Evolutionary conservation across 345 rosid genomes (phyloP), one percentile per base, ranked within the genome.

Genomic region (Citrus reticulata): DNA sequence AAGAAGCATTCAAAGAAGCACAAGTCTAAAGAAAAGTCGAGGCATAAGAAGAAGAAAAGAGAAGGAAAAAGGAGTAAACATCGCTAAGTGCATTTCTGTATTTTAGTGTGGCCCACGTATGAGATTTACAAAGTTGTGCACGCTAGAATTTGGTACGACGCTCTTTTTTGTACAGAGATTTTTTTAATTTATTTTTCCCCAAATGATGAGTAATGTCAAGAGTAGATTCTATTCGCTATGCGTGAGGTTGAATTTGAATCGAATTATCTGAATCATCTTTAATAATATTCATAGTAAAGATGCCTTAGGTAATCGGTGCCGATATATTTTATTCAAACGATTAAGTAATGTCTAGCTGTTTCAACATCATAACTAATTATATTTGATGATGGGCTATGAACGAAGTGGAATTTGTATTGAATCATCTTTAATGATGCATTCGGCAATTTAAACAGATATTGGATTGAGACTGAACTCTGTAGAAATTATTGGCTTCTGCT

Each of bases 1-100:
- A 82, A 83, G 84, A 84, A 85, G 81, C 89, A 69, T 75, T 83
- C 86, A 27, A 80, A 74, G 82, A 92, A 86, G 77, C 90, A 87
- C 81, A 86, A 84, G 61, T 77, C 82, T 7, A 82, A 86, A 82
- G 88, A 81, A 39, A 88, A 81, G 81, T 76, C 85, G 7, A 81
- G 77, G 61, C 87, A 85, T 57, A 82, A 81, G 86, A 89, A 71
- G 77, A 82, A 83, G 78, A 82, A 75, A 75, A 84, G 87, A 62
- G 85, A 80, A 79, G 73, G 79, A 49, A 86, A 83, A 80, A 81
- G 83, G 80, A 86, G 81, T 19, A 80, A 74, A 79, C 61, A 49
- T 17, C 80, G 77, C 39, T 77, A 17, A 78, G 3, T 61, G 46
- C 39, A 59, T 30, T 25, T 37, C 16, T 10, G 55, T 77, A 8